Evolutionary conservation across 148 eudicot species (phyloP).

Genomic region (Rhododendron vialii): DNA sequence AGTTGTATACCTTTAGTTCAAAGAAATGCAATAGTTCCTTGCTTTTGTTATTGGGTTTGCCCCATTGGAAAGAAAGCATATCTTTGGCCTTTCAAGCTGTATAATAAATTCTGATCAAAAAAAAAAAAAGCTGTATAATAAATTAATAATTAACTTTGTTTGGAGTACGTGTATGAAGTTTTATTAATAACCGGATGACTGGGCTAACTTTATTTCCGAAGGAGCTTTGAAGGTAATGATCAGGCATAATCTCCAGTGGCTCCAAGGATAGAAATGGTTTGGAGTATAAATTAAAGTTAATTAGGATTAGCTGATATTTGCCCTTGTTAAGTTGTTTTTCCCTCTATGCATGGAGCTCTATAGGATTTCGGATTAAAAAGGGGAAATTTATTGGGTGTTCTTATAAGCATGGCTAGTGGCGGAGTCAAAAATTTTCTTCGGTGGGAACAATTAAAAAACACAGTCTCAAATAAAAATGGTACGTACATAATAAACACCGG

Average conservation of each 20-base stretch:
- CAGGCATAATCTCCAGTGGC: too few relatives aligned
- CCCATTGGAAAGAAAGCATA: conserved; percentile 26
- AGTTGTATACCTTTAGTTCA: conserved; percentile 5
- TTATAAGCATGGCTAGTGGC: neutral
- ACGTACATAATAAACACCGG: neutral
- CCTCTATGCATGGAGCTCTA: neutral
- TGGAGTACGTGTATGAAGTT: neutral
- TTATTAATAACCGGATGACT: too few relatives aligned
- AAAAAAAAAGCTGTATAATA: neutral
- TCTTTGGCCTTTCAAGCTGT: neutral
- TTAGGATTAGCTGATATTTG: neutral
- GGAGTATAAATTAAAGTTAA: neutral
- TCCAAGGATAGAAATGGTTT: too few relatives aligned
- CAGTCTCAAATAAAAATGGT: neutral
- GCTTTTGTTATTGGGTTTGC: conserved; percentile 22
- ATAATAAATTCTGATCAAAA: too few relatives aligned
- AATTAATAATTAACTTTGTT: neutral
- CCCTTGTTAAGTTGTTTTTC: neutral
- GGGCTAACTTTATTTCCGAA: too few relatives aligned
- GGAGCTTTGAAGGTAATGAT: rapidly evolving
- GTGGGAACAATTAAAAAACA: too few relatives aligned
- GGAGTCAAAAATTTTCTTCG: neutral
- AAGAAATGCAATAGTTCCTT: conserved; percentile 27
- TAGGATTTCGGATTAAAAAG: neutral
- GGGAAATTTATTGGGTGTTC: too few relatives aligned